These are phyloP conservation scores for Globisporangium polare DNA, from an alignment of 352 stramenopile species.

Conservation along the genomic window DNA sequence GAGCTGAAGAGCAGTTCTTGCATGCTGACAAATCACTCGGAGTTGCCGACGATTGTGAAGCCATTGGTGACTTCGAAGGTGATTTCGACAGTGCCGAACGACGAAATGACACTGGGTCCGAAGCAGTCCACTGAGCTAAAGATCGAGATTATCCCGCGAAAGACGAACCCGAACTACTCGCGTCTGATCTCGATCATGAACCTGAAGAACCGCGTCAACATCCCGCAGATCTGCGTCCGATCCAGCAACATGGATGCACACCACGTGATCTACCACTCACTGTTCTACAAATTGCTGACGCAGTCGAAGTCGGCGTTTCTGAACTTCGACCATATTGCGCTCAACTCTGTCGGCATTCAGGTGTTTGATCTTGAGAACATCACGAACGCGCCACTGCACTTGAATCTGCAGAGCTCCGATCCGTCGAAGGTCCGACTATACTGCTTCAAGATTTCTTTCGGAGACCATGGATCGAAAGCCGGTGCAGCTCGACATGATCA, in stretches of 20 bases:
- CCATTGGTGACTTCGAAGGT: constrained; percentile 87
- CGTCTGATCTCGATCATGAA: constrained; percentile 86
- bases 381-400: constrained; percentile 71
- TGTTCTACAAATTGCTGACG: constrained; percentile 89
- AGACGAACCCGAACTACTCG: constrained; percentile 88
- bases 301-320: constrained; percentile 81
- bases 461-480: constrained; percentile 20
- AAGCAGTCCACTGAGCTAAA: constrained; percentile 88
- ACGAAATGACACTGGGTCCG: constrained; percentile 81
- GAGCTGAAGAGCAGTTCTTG: constrained; percentile 84
- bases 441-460: constrained; percentile 50
- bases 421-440: constrained; percentile 70
- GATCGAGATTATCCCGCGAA: constrained; percentile 88
- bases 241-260: constrained; percentile 91
- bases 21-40: constrained; percentile 88
- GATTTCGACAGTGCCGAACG: constrained; percentile 85
- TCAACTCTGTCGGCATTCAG: constrained; percentile 83
- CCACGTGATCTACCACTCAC: constrained; percentile 89
- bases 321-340: constrained; percentile 85
- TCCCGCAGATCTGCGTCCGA: constrained; percentile 81
- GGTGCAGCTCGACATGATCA: constrained; percentile 18
- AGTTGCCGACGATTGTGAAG: constrained; percentile 83
- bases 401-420: constrained; percentile 79
- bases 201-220: constrained; percentile 85
- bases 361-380: constrained; percentile 89